A percentile compares a stretch with the other conserved stretches of the same genome.
These are phyloP conservation scores for Marasmius oreades DNA, from an alignment of 1,284 basidiomycete species.

Conservation along the genomic window DNA sequence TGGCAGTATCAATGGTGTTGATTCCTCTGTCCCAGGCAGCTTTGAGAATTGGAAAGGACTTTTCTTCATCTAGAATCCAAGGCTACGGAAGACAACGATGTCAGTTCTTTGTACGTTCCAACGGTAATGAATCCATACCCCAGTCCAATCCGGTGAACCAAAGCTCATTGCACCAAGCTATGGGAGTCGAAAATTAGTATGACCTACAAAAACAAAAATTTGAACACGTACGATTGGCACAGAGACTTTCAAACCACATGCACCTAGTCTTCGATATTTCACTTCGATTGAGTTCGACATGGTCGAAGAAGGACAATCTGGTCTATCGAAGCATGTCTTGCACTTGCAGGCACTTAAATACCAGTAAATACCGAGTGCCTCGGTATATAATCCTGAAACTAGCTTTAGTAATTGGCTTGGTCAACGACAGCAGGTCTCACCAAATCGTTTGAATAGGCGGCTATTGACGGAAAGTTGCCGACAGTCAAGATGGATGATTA, in stretches of 20 bases:
- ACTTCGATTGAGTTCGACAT: not conserved
- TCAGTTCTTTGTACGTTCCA: not conserved
- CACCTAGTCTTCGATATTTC: slow-evolving; percentile 15
- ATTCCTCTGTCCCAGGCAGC: slow-evolving; percentile 22
- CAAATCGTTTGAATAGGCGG: too few species aligned
- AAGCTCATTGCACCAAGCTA: slow-evolving; percentile 39
- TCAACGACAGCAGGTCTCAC: too few species aligned
- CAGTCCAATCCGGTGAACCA: slow-evolving; percentile 28
- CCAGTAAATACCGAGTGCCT: too few species aligned
- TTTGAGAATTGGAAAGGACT: slow-evolving; percentile 21
- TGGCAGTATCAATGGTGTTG: slow-evolving; percentile 21
- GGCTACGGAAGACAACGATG: slow-evolving; percentile 17
- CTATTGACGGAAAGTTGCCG: slow-evolving; percentile 13
- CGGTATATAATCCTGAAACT: too few species aligned
- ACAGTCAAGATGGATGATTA: too few species aligned
- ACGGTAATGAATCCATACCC: slow-evolving; percentile 17
- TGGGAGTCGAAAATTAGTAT: not conserved
- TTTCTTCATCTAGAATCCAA: slow-evolving; percentile 37
- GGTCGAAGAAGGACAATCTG: not conserved
- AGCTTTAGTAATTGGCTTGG: too few species aligned
- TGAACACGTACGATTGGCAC: slow-evolving; percentile 16
- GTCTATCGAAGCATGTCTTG: too few species aligned
- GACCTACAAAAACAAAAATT: not conserved
- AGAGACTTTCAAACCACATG: slow-evolving; percentile 17
- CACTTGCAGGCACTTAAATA: too few species aligned